Percentiles rank a stretch among this genome's conserved stretches.
phyloP scores from a whole-genome alignment of 2,329 filamentous ascomycete species.

The Neonectria sp. region DNA sequence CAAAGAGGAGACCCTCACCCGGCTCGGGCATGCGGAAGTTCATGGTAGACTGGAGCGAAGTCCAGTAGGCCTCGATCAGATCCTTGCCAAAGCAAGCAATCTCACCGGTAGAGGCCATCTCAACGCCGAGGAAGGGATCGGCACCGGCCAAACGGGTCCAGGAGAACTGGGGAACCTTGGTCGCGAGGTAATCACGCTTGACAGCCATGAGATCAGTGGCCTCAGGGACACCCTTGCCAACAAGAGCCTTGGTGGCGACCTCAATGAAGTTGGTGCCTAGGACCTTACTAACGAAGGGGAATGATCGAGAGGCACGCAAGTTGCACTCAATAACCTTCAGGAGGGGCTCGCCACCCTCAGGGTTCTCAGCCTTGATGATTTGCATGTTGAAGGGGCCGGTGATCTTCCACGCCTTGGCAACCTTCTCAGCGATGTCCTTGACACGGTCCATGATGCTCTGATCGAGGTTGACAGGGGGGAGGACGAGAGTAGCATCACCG shows the following conservation, averaged over 20 bases:
- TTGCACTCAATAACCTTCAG: conserved; percentile 99
- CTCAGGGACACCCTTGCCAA: conserved; percentile 87
- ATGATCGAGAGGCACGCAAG: conserved; percentile 95
- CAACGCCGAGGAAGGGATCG: conserved; percentile 96
- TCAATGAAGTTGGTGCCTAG: conserved; percentile 98
- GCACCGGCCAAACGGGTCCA: conserved; percentile 98
- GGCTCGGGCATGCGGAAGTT: conserved; percentile 98
- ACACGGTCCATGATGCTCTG: conserved; percentile 84
- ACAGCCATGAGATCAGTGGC: conserved; percentile 90
- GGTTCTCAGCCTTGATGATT: conserved; percentile 92
- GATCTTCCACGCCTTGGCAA: conserved; percentile 96
- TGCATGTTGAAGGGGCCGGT: conserved; percentile 99
- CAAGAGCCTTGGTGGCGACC: conserved; percentile 91
- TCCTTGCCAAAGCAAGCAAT: conserved; percentile 99
- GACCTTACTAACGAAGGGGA: conserved; percentile 98
- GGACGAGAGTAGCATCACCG: conserved; percentile 93
- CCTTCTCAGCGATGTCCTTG: conserved; percentile 96
- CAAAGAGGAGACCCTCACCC: conserved; percentile 95
- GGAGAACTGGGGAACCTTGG: conserved; percentile 98
- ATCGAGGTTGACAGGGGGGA: conserved; percentile 88
- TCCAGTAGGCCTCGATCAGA: conserved; percentile 97
- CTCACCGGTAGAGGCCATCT: conserved; percentile 97
- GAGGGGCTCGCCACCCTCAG: conserved; percentile 80
- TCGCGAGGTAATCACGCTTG: conserved; percentile 93
- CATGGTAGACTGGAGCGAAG: conserved; percentile 96